Conservation (phyloP, 208 protist species). For the Angomonas desouzai region DNA sequence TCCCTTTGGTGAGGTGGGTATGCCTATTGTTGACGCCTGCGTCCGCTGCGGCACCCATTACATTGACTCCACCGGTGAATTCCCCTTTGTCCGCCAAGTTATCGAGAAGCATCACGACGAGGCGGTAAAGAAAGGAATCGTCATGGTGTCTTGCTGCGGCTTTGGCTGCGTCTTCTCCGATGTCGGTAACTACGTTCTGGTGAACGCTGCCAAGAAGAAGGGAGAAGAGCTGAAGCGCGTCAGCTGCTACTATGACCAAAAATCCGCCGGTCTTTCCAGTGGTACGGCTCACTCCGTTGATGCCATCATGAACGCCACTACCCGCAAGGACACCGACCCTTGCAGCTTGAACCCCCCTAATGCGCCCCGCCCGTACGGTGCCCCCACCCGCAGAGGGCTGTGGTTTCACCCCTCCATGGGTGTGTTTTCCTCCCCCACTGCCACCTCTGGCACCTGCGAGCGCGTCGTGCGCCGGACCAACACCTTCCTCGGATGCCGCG, state of each 20-base stretch:
- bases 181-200: conserved; percentile 77
- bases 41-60: conserved; percentile 79
- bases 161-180: conserved; percentile 88
- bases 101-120: conserved; percentile 61
- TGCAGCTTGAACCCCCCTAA: too few species aligned
- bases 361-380: conserved; percentile 28
- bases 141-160: conserved; percentile 76
- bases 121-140: conserved; percentile 51
- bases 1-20: conserved; percentile 79
- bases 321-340: conserved; percentile 25
- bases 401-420: conserved; percentile 51
- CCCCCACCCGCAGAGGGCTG: conserved; percentile 32
- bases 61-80: conserved; percentile 91
- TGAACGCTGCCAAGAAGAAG: conserved; percentile 22
- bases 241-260: conserved; percentile 30
- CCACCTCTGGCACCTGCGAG: conserved; percentile 69
- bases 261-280: conserved; percentile 38
- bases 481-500: conserved; percentile 48
- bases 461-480: conserved; percentile 80
- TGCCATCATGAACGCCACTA: conserved; percentile 23
- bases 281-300: conserved; percentile 65
- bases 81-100: conserved; percentile 67
- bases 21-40: conserved; percentile 85
- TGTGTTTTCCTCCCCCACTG: conserved; percentile 47
- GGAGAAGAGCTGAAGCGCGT: conserved; percentile 47